Base-by-base conservation (phyloP, 2,329 filamentous ascomycete species). In the Didymella pomorum region DNA sequence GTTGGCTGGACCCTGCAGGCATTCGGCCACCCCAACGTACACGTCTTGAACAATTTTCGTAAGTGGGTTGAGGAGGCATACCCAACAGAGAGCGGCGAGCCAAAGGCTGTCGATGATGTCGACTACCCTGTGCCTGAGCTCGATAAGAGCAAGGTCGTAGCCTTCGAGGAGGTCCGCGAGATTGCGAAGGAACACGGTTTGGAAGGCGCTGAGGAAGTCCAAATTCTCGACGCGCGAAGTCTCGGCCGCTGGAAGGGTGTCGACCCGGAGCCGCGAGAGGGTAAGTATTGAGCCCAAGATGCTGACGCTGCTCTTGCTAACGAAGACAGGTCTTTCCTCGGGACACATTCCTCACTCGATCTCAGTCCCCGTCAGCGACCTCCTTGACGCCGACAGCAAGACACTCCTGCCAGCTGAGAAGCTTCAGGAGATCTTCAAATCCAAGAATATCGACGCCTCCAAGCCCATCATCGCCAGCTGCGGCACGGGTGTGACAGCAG, bases 41-140 rank as follows among this genome's bases (percentile, higher is more conserved):
- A 97, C 76, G 79, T 99, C 18, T 80, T 99, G 54, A 96, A 99
- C 81, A 99, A 99, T 80, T 99, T 97, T 80, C 91, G 89, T 76
- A 79, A 91, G n/a, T 99, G 93, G 92, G 88, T 94, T 1, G 90
- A 94, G 31, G 84, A 96, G 71, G 92, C 91, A 1, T 86, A 88
- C 65, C 91, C 93, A 0, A 90, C 89, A 0, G 93, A 97, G 79
- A 87, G 87, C n/a, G 93, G 94, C 3, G 81, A 87, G 70, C 79
- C 88, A 53, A 82, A 86, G 52, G 73, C 82, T 43, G 81, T 77
- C 2, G 67, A 77, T 8, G 60, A 64, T 23, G 76, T 76, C 14
- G 70, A 77, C 5, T 83, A 83, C 62, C 75, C 79, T 1, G 69
- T 79, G 2, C 78, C 80, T 0, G 67, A 79, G 56, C 68, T 82